A percentile compares a stretch with the other conserved stretches of the same genome.
Evolutionary conservation across 305 asterid species (phyloP).

Genomic region (Fraxinus nigra): DNA sequence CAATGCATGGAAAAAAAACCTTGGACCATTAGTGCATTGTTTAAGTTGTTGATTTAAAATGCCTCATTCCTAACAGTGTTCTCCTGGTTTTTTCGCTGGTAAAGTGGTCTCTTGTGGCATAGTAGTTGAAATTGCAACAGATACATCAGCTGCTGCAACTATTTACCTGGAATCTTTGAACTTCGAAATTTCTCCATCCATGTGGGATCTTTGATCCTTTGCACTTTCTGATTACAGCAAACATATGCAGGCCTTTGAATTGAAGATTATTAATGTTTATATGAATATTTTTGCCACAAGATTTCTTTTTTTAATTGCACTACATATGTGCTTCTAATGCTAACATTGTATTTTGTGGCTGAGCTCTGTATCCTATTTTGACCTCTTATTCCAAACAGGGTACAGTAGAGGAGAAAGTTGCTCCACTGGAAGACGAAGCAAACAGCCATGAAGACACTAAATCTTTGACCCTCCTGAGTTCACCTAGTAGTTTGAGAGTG

Average conservation of each 20-base stretch:
- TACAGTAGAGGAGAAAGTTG: slow-evolving; percentile 24
- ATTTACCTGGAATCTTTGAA: background rate
- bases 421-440: slow-evolving; percentile 12
- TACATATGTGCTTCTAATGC: background rate
- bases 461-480: background rate
- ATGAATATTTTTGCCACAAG: background rate
- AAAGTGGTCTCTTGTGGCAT: background rate
- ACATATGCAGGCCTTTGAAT: background rate
- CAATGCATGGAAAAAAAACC: background rate
- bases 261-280: background rate
- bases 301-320: background rate
- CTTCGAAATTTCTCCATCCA: background rate
- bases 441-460: slow-evolving; percentile 17
- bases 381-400: slow-evolving; percentile 32
- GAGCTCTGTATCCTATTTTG: background rate
- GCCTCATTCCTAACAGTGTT: background rate
- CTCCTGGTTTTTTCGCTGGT: background rate
- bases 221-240: background rate
- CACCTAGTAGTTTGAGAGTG: slow-evolving; percentile 10
- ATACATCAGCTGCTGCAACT: background rate
- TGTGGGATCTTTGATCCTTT: background rate
- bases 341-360: background rate
- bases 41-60: background rate
- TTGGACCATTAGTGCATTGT: background rate
- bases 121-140: background rate